Percentiles rank a stretch among this genome's conserved stretches.
Evolutionary conservation across 2,329 filamentous ascomycete species (phyloP).

Genomic region (Monilinia fructicola): DNA sequence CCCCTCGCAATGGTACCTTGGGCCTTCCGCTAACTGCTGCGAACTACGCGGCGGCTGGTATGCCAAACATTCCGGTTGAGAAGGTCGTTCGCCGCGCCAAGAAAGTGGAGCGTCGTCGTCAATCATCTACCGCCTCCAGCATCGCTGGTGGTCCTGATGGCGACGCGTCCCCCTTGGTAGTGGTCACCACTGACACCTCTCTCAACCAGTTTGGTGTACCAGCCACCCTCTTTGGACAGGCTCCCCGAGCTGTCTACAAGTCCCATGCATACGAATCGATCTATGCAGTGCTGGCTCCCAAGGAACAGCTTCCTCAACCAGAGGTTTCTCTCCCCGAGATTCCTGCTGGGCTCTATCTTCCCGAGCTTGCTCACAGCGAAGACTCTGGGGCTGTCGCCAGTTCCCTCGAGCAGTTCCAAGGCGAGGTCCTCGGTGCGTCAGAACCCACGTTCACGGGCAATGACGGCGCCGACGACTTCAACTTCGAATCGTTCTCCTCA

Average conservation of each 20-base stretch:
- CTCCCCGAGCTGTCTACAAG: background rate
- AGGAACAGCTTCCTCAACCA: background rate
- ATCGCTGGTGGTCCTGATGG: background rate
- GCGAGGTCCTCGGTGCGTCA: background rate
- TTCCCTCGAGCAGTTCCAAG: no score
- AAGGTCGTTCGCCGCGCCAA: slow-evolving; percentile 2
- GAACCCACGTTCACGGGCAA: background rate
- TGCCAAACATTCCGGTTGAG: background rate
- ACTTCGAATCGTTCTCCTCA: background rate
- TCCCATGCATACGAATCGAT: slow-evolving; percentile 14
- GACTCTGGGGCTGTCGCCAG: no score
- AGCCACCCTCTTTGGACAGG: background rate
- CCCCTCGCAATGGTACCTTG: slow-evolving; percentile 17
- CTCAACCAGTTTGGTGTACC: slow-evolving; percentile 10
- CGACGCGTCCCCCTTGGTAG: background rate
- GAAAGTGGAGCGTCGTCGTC: slow-evolving; percentile 3
- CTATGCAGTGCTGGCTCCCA: background rate
- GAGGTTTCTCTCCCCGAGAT: background rate
- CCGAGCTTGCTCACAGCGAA: no score
- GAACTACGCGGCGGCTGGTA: slow-evolving; percentile 22
- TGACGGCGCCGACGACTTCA: background rate
- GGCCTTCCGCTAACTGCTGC: slow-evolving; percentile 17
- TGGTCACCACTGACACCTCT: background rate
- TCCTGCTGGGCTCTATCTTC: background rate
- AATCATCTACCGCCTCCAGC: background rate